phyloP scores from a whole-genome alignment of 257 asterid species.

The Galeopsis tetrahit region DNA sequence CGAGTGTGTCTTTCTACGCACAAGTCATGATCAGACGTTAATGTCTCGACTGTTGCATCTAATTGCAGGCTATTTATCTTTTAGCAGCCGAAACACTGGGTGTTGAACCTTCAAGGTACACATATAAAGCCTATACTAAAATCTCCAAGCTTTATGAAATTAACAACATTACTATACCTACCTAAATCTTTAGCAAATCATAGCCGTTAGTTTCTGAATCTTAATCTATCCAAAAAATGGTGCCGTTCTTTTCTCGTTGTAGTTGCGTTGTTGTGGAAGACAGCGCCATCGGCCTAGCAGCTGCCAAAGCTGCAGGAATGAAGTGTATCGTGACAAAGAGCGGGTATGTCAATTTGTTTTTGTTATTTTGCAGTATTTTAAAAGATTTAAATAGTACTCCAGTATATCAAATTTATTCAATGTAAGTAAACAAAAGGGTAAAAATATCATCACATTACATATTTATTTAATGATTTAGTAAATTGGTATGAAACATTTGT shows the following conservation, averaged over 20 bases:
- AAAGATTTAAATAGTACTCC: too few species aligned
- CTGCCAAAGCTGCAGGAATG: slow-evolving; percentile 98
- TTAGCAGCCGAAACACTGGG: slow-evolving; percentile 84
- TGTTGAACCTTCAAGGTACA: slow-evolving; percentile 86
- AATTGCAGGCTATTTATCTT: slow-evolving; percentile 85
- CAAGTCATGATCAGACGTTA: background rate
- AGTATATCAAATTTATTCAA: too few species aligned
- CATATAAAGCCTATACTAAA: background rate
- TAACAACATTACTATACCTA: background rate
- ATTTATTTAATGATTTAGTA: too few species aligned
- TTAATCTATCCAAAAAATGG: background rate
- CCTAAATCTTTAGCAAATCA: background rate
- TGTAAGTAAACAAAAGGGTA: too few species aligned
- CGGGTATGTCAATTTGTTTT: slow-evolving; percentile 73
- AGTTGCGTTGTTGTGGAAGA: slow-evolving; percentile 97
- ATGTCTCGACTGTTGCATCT: slow-evolving; percentile 21
- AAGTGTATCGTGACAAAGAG: slow-evolving; percentile 91
- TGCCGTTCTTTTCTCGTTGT: slow-evolving; percentile 20
- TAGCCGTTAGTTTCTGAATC: background rate
- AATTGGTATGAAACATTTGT: too few species aligned
- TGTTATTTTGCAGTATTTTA: too few species aligned
- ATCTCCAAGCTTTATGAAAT: background rate
- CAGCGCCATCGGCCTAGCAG: slow-evolving; percentile 95
- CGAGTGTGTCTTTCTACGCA: background rate
- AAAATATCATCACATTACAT: too few species aligned